Evolutionary conservation across 2,329 filamentous ascomycete genomes (phyloP), one percentile per base, ranked within the genome.

Genomic region (Conoideocrella luteorostrata): DNA sequence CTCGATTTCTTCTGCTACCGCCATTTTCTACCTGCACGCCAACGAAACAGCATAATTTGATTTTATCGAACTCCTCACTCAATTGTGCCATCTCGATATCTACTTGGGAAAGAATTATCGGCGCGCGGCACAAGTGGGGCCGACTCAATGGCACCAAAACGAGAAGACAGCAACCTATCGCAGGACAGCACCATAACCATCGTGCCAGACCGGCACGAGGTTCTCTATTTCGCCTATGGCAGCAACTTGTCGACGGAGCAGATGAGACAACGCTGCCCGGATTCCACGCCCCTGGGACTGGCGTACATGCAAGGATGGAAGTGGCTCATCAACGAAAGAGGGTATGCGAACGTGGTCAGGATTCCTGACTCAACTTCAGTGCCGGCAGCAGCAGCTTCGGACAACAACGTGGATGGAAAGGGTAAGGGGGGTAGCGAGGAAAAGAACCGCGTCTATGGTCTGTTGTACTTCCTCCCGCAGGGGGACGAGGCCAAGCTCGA

Each of bases 151-250:
- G 11, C 32, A 32, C 40, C 43, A 60, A 63, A 57, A 13, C 56
- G 59, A 13, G 58, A 54, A 38, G 59, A 59, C 44, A 60, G 56
- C 52, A 61, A 63, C 43, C 51, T 48, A 44, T 65, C 62, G 18
- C 63, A 65, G 49, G 61, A 59, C 51, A 63, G 60, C 50, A 49
- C 50, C 47, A 56, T 61, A 52, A 66, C 63, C 20, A 32, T 63
- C 15, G 58, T 67, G 44, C 59, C 60, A 24, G 54, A 59, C 43
- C 52, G 57, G 11, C 56, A 56, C 39, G 64, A 66, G 48, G 53
- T 65, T 40, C 60, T 79, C 50, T 86, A 86, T 68, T 86, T 87
- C 57, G 84, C 77, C 54, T 87, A 84, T 62, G 84, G 83, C 49
- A 81, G 75, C 58, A 87, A 87, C 60, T 72, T 87, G 46, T 84